Percentiles rank a stretch among this genome's conserved stretches.
phyloP scores from a whole-genome alignment of 1,139 yeast genomes.

The Geotrichum bryndzae region DNA sequence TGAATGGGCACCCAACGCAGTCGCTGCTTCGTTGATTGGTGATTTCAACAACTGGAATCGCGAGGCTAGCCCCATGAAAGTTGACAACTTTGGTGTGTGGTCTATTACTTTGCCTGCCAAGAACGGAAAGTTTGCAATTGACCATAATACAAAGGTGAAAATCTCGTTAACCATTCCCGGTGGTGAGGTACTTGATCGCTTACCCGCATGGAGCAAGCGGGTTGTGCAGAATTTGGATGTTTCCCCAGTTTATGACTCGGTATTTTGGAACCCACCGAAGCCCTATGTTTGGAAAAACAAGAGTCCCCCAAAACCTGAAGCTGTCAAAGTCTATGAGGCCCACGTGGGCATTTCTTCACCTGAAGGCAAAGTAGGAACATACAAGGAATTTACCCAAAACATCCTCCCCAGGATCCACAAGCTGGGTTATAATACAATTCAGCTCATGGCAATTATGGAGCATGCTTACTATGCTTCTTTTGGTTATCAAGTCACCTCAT shows the following conservation, averaged over 20 bases:
- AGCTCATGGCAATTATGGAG: slow-evolving; percentile 97
- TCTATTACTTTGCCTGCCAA: slow-evolving; percentile 46
- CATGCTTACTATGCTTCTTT: slow-evolving; percentile 97
- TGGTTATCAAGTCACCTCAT: slow-evolving; percentile 92
- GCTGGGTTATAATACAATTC: slow-evolving; percentile 87
- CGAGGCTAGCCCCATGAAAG: slow-evolving; percentile 48
- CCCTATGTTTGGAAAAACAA: slow-evolving; percentile 56
- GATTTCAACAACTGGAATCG: slow-evolving; percentile 85
- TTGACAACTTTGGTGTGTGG: slow-evolving; percentile 65
- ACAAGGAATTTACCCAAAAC: slow-evolving; percentile 73
- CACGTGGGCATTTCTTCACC: slow-evolving; percentile 94
- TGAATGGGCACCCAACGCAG: slow-evolving; percentile 90
- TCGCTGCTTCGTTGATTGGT: slow-evolving; percentile 68
- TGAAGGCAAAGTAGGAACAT: slow-evolving; percentile 76
- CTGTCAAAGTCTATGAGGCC: slow-evolving; percentile 85
- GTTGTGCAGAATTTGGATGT: slow-evolving; percentile 60
- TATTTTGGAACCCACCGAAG: slow-evolving; percentile 82
- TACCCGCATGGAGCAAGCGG: slow-evolving; percentile 85
- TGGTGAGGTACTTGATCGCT: slow-evolving; percentile 68
- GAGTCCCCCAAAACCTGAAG: slow-evolving; percentile 53
- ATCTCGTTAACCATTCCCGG: slow-evolving; percentile 58
- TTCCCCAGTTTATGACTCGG: slow-evolving; percentile 66
- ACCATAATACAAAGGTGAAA: slow-evolving; percentile 77
- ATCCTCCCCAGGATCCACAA: slow-evolving; percentile 78
- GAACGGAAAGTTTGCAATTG: slow-evolving; percentile 57